phyloP scores from a whole-genome alignment of 2,329 filamentous ascomycete genomes.

The Byssochlamys sp. region DNA sequence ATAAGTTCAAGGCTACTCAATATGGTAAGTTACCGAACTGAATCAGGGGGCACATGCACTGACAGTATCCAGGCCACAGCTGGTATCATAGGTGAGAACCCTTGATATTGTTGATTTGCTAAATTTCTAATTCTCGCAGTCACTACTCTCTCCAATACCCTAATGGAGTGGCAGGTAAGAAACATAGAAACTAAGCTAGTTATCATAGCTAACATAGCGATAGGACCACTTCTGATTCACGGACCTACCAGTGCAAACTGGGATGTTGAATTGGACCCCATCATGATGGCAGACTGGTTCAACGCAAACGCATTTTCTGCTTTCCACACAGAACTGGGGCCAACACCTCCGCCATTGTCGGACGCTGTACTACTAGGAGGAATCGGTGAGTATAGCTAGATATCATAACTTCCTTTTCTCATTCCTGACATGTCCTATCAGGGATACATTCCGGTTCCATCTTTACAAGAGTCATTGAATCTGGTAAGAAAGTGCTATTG shows the following conservation, averaged over 20 bases:
- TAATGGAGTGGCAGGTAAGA: background rate
- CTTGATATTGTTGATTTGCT: background rate
- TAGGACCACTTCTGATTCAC: constrained; percentile 20
- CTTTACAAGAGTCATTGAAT: background rate
- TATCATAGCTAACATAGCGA: constrained; percentile 18
- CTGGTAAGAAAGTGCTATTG: background rate
- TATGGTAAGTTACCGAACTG: constrained; percentile 12
- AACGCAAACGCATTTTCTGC: background rate
- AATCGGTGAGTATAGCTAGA: background rate
- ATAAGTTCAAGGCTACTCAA: constrained; percentile 17
- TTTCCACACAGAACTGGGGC: constrained; percentile 5
- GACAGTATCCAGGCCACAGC: constrained; percentile 8
- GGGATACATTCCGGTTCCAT: background rate
- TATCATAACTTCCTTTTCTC: background rate
- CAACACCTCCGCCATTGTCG: constrained; percentile 6
- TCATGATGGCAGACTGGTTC: constrained; percentile 16
- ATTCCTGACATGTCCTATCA: background rate
- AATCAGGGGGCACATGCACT: constrained; percentile 15
- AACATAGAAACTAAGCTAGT: constrained; percentile 1
- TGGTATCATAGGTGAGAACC: constrained; percentile 1
- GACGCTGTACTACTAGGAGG: background rate
- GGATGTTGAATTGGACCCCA: constrained; percentile 17
- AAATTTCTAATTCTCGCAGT: background rate
- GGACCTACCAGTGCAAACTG: constrained; percentile 18
- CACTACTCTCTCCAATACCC: constrained; percentile 2